Percentiles rank a stretch among this genome's conserved stretches.
phyloP scores from a whole-genome alignment of 495 filamentous ascomycete genomes.

The Paragyromitra xinjiangensis region DNA sequence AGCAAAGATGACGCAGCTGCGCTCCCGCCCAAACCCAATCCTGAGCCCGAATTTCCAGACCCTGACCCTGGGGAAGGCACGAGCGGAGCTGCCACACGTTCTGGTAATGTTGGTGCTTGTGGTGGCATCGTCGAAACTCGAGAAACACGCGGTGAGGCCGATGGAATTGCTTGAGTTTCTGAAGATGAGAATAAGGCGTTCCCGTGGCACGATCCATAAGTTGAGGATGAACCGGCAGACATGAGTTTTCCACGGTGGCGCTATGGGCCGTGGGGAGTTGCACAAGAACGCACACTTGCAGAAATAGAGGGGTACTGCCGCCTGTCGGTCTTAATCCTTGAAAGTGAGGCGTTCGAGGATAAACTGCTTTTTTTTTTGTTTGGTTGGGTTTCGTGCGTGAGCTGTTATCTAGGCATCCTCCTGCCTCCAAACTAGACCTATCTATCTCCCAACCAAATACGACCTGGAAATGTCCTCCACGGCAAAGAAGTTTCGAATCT shows the following conservation, averaged over 20 bases:
- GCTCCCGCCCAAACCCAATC: conserved; percentile 14
- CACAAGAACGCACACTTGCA: conserved; percentile 20
- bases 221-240: conserved; percentile 52
- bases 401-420: conserved; percentile 44
- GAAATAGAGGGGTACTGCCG: conserved; percentile 38
- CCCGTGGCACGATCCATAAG: conserved; percentile 49
- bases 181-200: conserved; percentile 29
- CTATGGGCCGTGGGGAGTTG: conserved; percentile 12
- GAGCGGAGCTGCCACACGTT: conserved; percentile 22
- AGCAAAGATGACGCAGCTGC: conserved; percentile 40
- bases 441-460: conserved; percentile 1
- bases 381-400: neutral
- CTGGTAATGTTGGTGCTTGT: conserved; percentile 24
- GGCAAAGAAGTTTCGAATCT: neutral
- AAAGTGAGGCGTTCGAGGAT: conserved; percentile 32
- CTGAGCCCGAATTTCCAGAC: conserved; percentile 18
- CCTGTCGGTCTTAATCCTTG: conserved; percentile 20
- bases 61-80: conserved; percentile 20
- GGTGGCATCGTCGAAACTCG: conserved; percentile 33
- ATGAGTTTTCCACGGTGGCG: conserved; percentile 50
- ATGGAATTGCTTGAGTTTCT: conserved; percentile 35
- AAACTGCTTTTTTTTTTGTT: conserved; percentile 21
- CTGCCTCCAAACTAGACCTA: conserved; percentile 10
- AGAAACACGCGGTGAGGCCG: conserved; percentile 41
- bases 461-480: conserved; percentile 3